A percentile compares a stretch with the other conserved stretches of the same genome.
Conservation (phyloP, 2,329 filamentous ascomycete species). For the Basipetospora sp. region DNA sequence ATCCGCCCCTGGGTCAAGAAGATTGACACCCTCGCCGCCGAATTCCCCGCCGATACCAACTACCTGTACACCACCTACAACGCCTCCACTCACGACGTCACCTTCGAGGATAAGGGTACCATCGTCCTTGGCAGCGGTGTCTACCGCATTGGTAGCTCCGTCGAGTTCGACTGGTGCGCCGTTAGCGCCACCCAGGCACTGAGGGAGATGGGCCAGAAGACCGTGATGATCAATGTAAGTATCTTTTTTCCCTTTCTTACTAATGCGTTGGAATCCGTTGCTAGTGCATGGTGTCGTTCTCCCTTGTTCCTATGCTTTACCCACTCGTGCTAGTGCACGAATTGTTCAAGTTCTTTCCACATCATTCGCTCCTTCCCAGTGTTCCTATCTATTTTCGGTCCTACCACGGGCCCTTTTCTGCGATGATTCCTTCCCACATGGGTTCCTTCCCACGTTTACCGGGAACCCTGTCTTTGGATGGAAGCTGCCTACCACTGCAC, state of each 20-base stretch:
- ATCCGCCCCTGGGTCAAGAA: conserved; percentile 87
- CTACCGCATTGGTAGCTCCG: conserved; percentile 92
- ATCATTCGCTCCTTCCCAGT: no score
- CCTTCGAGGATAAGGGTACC: conserved; percentile 81
- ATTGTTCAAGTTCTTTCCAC: no score
- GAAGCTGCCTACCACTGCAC: no score
- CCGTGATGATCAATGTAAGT: conserved; percentile 79
- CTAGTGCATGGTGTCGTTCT: no score
- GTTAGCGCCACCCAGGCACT: conserved; percentile 78
- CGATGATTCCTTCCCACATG: no score
- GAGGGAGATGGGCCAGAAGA: conserved; percentile 82
- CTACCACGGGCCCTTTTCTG: no score
- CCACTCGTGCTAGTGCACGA: no score
- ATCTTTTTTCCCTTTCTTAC: not conserved
- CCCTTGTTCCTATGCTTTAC: no score
- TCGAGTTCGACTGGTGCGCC: conserved; percentile 98
- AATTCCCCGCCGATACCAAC: conserved; percentile 90
- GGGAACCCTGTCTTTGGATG: no score
- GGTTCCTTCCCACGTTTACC: no score
- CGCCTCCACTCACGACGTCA: conserved; percentile 80
- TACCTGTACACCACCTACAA: conserved; percentile 98
- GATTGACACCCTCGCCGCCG: conserved; percentile 90
- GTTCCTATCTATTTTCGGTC: no score
- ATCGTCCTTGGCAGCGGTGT: conserved; percentile 87
- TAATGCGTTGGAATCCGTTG: no score